Evolutionary conservation across 148 eudicot species (phyloP), one percentile per base, ranked within the genome.

Genomic region (Heliosperma pusillum): DNA sequence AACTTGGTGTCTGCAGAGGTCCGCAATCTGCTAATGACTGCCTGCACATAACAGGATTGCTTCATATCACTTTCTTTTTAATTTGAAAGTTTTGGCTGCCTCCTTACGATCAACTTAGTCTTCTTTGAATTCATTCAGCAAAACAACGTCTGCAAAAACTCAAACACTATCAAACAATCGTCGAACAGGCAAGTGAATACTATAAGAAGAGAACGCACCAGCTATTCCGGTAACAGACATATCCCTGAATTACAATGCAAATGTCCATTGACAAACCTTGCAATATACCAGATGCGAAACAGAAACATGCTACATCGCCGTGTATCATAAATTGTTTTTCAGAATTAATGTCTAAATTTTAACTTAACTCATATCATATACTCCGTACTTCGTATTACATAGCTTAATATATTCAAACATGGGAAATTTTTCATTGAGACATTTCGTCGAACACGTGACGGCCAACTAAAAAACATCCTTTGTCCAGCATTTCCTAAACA

Each of bases 31-130:
- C 83, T 86, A 72, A 86, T 55, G 71, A 95, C 87, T 69, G 89
- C 88, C 84, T 84, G 97, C 79, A 92, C 90, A 75, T 83, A 77
- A 72, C 83, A 86, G 55, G 85, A 82, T 76, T 95, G 92, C 20
- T 85, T 84, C 67, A 90, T 89, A 44, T 86, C 96, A 95, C 89
- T 83, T 90, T 89, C 79, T 89, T 92, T 83, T 89, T 88, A 5
- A 24, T 90, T 83, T 75, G 90, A 79, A 74, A 92, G 82, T 82
- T 92, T 92, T 36, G 99, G 97, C 74, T 86, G 83, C 83, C 83
- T 90, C 78, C 97, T n/a, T n/a, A n/a, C n/a, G n/a, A n/a, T n/a
- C n/a, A n/a, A n/a, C n/a, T n/a, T n/a, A n/a, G n/a, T n/a, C n/a
- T n/a, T n/a, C n/a, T n/a, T n/a, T n/a, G n/a, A n/a, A n/a, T n/a